phyloP scores from a whole-genome alignment of 2,329 filamentous ascomycete species.

The Cladophialophora bantiana region DNA sequence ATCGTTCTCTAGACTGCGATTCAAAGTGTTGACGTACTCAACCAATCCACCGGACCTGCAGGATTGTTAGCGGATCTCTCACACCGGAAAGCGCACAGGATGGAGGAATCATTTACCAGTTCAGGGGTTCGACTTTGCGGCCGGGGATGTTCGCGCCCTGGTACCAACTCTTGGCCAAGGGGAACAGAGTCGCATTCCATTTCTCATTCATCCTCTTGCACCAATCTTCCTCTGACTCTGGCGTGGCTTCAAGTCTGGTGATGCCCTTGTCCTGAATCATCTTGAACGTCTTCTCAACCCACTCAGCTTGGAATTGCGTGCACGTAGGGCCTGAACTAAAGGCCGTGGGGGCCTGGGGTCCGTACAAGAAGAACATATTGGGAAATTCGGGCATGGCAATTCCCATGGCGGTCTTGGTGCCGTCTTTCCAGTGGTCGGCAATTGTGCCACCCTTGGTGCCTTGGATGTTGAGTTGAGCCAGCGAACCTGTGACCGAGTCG shows the following conservation, averaged over 20 bases:
- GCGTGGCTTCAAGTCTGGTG: conserved; percentile 60
- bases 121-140: conserved; percentile 61
- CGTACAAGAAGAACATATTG: conserved; percentile 63
- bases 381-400: conserved; percentile 53
- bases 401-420: conserved; percentile 53
- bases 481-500: conserved; percentile 52
- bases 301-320: conserved; percentile 64
- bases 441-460: conserved; percentile 46
- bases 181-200: conserved; percentile 58
- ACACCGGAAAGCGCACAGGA: neutral
- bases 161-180: conserved; percentile 59
- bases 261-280: conserved; percentile 57
- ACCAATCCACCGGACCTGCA: conserved; percentile 37
- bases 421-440: conserved; percentile 48
- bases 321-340: conserved; percentile 55
- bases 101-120: conserved; percentile 45
- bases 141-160: conserved; percentile 64
- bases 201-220: conserved; percentile 52
- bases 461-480: conserved; percentile 50
- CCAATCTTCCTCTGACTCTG: conserved; percentile 57
- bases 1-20: conserved; percentile 34
- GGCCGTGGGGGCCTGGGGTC: conserved; percentile 58
- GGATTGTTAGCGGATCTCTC: conserved; percentile 9
- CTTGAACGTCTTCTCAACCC: conserved; percentile 57
- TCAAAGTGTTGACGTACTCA: conserved; percentile 32